A percentile compares a stretch with the other conserved stretches of the same genome.
Evolutionary conservation across 2,329 filamentous ascomycete genomes (phyloP).

Genomic region (Calonectria pseudoreteaudii): DNA sequence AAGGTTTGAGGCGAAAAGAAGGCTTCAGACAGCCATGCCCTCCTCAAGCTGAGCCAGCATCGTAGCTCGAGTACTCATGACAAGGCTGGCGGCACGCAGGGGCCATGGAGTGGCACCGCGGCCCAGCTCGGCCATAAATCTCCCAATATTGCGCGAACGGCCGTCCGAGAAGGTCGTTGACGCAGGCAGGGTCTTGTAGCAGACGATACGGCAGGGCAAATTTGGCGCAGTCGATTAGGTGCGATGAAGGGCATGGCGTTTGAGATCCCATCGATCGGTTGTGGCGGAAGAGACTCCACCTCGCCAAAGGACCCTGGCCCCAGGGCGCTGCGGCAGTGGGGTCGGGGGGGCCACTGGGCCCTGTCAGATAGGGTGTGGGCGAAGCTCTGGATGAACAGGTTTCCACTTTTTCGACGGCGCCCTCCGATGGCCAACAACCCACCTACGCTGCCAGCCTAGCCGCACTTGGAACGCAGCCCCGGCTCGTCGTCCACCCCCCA

Average conservation of each 20-base stretch:
- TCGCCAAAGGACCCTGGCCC: slow-evolving; percentile 13
- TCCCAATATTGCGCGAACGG: not conserved
- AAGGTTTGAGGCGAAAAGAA: not conserved
- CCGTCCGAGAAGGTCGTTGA: not conserved
- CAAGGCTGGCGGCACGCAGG: slow-evolving; percentile 11
- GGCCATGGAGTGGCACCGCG: slow-evolving; percentile 3
- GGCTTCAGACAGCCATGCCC: not conserved
- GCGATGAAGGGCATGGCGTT: slow-evolving; percentile 9
- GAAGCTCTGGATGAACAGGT: slow-evolving; percentile 18
- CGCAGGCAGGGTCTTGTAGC: slow-evolving; percentile 16
- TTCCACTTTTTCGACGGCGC: slow-evolving; percentile 34
- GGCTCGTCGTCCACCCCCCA: slow-evolving; percentile 1
- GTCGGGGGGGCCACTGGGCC: not conserved
- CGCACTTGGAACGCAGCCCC: slow-evolving; percentile 20
- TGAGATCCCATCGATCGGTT: slow-evolving; percentile 35
- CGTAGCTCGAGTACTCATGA: not conserved
- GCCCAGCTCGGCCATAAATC: not conserved
- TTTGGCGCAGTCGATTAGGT: slow-evolving; percentile 3
- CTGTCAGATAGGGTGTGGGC: slow-evolving; percentile 1
- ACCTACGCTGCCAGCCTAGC: slow-evolving; percentile 25
- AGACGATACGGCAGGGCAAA: not conserved
- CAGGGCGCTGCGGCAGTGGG: not conserved
- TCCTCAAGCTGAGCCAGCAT: not conserved
- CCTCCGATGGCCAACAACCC: slow-evolving; percentile 34
- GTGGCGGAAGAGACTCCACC: slow-evolving; percentile 32